Evolutionary conservation across 306 rosid genomes (phyloP).

Genomic region (Delonix regia): DNA sequence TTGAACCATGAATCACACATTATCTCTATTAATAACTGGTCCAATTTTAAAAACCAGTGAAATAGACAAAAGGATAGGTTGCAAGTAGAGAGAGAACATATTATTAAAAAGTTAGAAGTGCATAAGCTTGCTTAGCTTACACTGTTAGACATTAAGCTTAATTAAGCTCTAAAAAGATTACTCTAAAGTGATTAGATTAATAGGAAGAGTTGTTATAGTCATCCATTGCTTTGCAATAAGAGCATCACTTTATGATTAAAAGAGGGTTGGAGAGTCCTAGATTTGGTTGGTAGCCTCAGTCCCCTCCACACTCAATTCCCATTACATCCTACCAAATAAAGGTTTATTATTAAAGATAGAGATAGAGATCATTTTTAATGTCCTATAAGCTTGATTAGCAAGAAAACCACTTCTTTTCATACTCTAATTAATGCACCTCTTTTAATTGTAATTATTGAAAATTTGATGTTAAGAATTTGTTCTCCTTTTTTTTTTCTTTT

Average conservation of each 20-base stretch:
- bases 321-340: neutral
- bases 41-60: no score
- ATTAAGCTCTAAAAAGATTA: slow-evolving; percentile 8
- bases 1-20: no score
- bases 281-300: slow-evolving; percentile 38
- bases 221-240: slow-evolving; percentile 44
- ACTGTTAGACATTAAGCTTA: slow-evolving; percentile 34
- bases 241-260: slow-evolving; percentile 21
- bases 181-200: slow-evolving; percentile 31
- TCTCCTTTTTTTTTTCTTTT: no score
- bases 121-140: slow-evolving; percentile 54
- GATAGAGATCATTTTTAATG: slow-evolving; percentile 7
- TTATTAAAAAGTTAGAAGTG: slow-evolving; percentile 30
- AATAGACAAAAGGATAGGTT: neutral
- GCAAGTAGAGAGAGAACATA: neutral
- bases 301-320: slow-evolving; percentile 35
- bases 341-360: neutral
- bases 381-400: no score
- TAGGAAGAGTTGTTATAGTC: slow-evolving; percentile 31
- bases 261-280: slow-evolving; percentile 42
- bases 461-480: no score
- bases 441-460: no score
- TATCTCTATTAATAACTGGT: no score
- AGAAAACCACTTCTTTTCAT: neutral
- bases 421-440: neutral